phyloP scores from a whole-genome alignment of 140 eudicot species.

The Anethum foeniculum region DNA sequence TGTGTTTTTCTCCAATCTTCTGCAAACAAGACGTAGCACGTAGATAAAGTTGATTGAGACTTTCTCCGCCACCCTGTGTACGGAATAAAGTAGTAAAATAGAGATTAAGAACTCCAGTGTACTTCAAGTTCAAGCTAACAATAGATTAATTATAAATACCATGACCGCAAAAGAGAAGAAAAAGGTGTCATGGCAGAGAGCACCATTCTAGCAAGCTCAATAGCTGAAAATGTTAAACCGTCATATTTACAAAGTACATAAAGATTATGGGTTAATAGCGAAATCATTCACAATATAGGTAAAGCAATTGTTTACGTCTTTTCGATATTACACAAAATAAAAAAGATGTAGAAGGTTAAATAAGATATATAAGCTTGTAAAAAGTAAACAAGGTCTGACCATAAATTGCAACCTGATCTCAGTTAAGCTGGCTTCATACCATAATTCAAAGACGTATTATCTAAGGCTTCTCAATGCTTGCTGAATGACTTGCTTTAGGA shows the following conservation, averaged over 20 bases:
- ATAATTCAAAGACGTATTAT: neutral
- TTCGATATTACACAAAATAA: neutral
- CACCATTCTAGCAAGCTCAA: neutral
- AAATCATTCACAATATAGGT: neutral
- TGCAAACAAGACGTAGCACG: constrained; percentile 67
- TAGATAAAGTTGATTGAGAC: constrained; percentile 59
- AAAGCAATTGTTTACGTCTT: neutral
- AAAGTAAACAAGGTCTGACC: neutral
- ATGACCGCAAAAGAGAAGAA: neutral
- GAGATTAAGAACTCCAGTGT: neutral
- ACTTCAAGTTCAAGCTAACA: constrained; percentile 3
- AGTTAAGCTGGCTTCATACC: neutral
- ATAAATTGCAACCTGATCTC: neutral
- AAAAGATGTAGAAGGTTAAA: neutral
- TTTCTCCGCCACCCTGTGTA: constrained; percentile 96
- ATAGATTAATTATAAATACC: neutral
- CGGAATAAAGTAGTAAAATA: constrained; percentile 2
- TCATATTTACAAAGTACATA: neutral
- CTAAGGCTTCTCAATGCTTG: neutral
- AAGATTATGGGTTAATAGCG: neutral
- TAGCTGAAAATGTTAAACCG: neutral
- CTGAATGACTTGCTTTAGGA: neutral
- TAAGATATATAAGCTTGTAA: neutral
- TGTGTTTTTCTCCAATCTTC: constrained; percentile 65
- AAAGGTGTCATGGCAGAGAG: neutral